Conservation (phyloP, 116 monocot genomes). For the Zostera marina region DNA sequence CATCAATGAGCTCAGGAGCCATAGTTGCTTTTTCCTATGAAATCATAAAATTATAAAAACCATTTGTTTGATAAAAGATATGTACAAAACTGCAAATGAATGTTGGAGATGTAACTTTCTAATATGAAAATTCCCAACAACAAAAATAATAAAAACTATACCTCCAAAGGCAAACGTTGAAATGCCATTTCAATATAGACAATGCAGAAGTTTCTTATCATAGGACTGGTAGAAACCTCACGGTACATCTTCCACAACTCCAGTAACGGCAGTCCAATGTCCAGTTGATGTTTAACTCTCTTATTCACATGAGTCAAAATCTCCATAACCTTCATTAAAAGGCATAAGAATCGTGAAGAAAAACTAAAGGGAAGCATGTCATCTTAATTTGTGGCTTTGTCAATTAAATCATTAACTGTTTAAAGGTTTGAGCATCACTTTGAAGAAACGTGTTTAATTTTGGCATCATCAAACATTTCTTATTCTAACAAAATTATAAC, state of each 20-base stretch:
- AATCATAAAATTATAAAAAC: background rate
- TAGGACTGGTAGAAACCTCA: slow-evolving; percentile 32
- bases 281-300: slow-evolving; percentile 64
- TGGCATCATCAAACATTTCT: too few species aligned
- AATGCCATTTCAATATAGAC: slow-evolving; percentile 97
- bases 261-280: slow-evolving; percentile 58
- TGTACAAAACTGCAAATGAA: background rate
- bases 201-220: slow-evolving; percentile 87
- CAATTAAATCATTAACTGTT: background rate
- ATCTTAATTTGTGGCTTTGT: background rate
- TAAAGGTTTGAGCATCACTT: too few species aligned
- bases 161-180: slow-evolving; percentile 62
- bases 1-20: slow-evolving; percentile 62
- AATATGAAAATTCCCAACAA: background rate
- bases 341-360: background rate
- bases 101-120: background rate
- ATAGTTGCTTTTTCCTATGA: slow-evolving; percentile 51
- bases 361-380: background rate
- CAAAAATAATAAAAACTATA: slow-evolving; percentile 7
- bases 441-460: too few species aligned
- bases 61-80: background rate
- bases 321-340: slow-evolving; percentile 58
- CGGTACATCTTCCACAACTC: slow-evolving; percentile 73
- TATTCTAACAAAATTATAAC: too few species aligned
- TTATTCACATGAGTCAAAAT: slow-evolving; percentile 90